These are phyloP conservation scores for Mucor sp. DNA, from an alignment of 371 early-diverging fungal genomes.

Conservation along the genomic window DNA sequence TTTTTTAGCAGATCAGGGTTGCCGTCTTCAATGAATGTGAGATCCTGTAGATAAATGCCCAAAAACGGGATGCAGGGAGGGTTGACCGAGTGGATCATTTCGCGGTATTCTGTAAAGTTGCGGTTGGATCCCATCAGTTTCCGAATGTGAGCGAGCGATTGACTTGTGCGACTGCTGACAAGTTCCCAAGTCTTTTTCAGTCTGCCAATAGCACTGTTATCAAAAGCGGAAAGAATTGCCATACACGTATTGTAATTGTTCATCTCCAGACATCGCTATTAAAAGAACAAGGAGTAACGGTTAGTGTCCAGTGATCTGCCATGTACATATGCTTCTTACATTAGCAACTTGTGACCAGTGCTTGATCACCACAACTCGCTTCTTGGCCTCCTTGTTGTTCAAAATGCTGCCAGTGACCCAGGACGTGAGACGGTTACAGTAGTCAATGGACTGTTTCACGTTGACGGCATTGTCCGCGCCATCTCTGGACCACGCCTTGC, in stretches of 20 bases:
- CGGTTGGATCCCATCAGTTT: conserved; percentile 78
- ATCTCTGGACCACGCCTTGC: conserved; percentile 87
- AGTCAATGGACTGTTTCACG: conserved; percentile 76
- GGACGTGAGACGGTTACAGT: conserved; percentile 67
- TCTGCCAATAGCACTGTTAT: conserved; percentile 89
- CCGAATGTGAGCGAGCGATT: conserved; percentile 51
- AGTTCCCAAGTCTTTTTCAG: conserved; percentile 88
- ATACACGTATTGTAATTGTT: conserved; percentile 94
- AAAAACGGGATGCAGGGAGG: conserved; percentile 95
- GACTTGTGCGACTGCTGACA: conserved; percentile 60
- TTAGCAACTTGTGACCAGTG: conserved; percentile 86
- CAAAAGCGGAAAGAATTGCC: conserved; percentile 88
- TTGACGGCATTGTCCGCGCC: conserved; percentile 66
- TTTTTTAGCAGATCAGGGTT: conserved; percentile 76
- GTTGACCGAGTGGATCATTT: conserved; percentile 80
- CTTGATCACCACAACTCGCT: conserved; percentile 77
- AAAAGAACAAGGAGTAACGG: not conserved
- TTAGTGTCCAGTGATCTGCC: not conserved
- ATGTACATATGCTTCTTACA: conserved; percentile 32
- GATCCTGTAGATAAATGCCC: conserved; percentile 86
- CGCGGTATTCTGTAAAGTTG: conserved; percentile 88
- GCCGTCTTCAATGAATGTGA: conserved; percentile 94
- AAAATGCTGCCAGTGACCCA: conserved; percentile 86
- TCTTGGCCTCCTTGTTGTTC: conserved; percentile 74
- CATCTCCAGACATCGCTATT: conserved; percentile 65